Evolutionary conservation across 352 stramenopile species (phyloP).

Genomic region (Phytophthora macrochlamydospora): DNA sequence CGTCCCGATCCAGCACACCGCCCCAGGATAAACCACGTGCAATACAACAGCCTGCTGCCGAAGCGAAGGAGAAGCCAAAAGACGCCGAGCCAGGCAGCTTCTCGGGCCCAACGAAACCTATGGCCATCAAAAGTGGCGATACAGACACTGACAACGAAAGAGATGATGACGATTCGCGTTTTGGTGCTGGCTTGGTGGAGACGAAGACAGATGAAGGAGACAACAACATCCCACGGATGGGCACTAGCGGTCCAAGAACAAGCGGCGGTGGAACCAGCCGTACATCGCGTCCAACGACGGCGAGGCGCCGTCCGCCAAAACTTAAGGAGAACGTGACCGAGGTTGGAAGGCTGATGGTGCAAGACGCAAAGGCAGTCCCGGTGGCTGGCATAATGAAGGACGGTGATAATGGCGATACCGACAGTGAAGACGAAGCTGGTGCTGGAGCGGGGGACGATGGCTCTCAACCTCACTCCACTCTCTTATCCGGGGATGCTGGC

Average conservation of each 20-base stretch:
- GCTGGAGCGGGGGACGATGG: slow-evolving; percentile 23
- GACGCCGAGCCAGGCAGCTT: slow-evolving; percentile 50
- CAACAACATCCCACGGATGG: slow-evolving; percentile 21
- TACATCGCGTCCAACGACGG: slow-evolving; percentile 82
- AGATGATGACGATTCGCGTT: slow-evolving; percentile 48
- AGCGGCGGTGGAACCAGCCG: slow-evolving; percentile 56
- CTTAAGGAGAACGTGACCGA: slow-evolving; percentile 90
- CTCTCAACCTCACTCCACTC: slow-evolving; percentile 31
- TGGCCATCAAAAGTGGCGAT: slow-evolving; percentile 53
- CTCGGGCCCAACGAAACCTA: slow-evolving; percentile 56
- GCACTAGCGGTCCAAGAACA: slow-evolving; percentile 42
- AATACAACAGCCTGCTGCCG: slow-evolving; percentile 16
- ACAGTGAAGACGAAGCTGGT: slow-evolving; percentile 62
- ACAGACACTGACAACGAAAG: slow-evolving; percentile 45
- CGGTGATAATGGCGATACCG: slow-evolving; percentile 76
- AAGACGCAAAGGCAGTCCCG: slow-evolving; percentile 82
- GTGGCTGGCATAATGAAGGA: slow-evolving; percentile 86
- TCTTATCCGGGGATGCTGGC: slow-evolving; percentile 44
- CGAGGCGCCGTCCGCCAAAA: slow-evolving; percentile 83
- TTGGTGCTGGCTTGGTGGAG: slow-evolving; percentile 33
- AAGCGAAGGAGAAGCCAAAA: slow-evolving; percentile 46
- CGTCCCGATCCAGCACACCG: slow-evolving; percentile 54
- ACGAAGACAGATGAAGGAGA: slow-evolving; percentile 43
- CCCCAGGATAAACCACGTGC: slow-evolving; percentile 58
- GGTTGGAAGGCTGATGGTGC: slow-evolving; percentile 63